Base-by-base conservation (phyloP, 2,329 filamentous ascomycete species). In the Nannizziopsis arthrosporioides region DNA sequence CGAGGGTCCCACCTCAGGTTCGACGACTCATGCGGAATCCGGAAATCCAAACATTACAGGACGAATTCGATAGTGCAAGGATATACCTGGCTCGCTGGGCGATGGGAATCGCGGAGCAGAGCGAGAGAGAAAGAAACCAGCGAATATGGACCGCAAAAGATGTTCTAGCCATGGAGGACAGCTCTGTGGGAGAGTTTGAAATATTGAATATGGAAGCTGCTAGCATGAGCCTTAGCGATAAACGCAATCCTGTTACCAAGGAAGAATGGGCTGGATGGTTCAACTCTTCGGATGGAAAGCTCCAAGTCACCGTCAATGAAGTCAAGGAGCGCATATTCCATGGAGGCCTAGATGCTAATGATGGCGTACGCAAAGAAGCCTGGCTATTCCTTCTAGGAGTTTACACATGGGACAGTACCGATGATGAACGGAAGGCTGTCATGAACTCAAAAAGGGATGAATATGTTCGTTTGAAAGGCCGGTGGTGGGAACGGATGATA, bases 321-420 rank as follows among this genome's bases (percentile, higher is more conserved):
- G 88, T 94, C 54, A 98, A 96, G 65, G 90, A 96, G 62, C 78
- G 92, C n/a, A 78, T 98, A 48, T 98, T 96, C 63, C 92, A 96
- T 60, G 92, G 92, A 22, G 92, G 92, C 0, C 72, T 98, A 0
- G 82, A 94, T 61, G 70, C 85, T 0, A 84, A 94, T 12, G 90
- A 96, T 57, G 89, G 89, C 0, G 89, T 94, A 3, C 76, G 93
- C 42, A 96, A 96, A 66, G 89, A 96, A 64, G 92, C 90, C 0
- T 98, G 92, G 92, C 74, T 95, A 0, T 98, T 94, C 66, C 68
- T 98, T 12, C 75, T 98, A 0, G 92, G 86, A 0, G 84, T 98
- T 0, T 85, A 94, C 59, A 82, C 90, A 2, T 98, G 93, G 93
- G 81, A 94, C 57, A 94, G 87, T 64, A 88, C 84, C 0, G 73